phyloP scores from a whole-genome alignment of 2,329 filamentous ascomycete species.

The Phialophora tarda region DNA sequence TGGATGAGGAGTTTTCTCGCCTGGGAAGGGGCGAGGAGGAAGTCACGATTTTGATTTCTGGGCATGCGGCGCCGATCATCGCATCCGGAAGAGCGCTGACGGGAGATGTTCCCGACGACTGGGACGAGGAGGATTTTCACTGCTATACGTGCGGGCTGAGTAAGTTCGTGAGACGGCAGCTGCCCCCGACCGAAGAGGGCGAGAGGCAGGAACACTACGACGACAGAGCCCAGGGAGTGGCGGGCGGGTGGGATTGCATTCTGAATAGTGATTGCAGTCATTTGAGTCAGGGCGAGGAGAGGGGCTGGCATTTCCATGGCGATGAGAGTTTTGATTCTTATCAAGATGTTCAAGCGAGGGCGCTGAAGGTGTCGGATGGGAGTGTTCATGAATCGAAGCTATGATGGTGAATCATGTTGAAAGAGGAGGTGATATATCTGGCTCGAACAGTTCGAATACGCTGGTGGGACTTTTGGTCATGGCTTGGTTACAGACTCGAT shows the following conservation, averaged over 20 bases:
- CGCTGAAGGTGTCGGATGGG: conserved; percentile 35
- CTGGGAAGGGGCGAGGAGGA: conserved; percentile 60
- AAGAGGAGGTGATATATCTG: neutral
- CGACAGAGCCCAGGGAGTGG: conserved; percentile 49
- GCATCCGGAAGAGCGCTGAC: conserved; percentile 82
- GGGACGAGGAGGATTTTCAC: conserved; percentile 77
- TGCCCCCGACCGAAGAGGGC: conserved; percentile 37
- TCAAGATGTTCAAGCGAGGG: conserved; percentile 40
- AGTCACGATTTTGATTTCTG: conserved; percentile 76
- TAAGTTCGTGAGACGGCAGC: conserved; percentile 63
- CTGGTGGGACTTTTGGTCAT: neutral
- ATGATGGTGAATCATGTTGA: conserved; percentile 1
- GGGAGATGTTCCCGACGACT: conserved; percentile 73
- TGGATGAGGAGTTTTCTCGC: conserved; percentile 47
- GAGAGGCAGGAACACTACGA: conserved; percentile 29
- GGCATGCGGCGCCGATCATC: conserved; percentile 89
- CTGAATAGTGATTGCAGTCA: conserved; percentile 86
- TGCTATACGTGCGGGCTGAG: conserved; percentile 84
- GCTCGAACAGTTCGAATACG: neutral
- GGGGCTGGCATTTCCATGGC: conserved; percentile 70
- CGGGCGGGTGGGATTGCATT: conserved; percentile 79
- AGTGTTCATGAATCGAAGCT: conserved; percentile 25
- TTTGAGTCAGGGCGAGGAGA: conserved; percentile 77
- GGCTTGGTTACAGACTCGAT: neutral
- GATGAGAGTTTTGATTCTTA: conserved; percentile 53